A percentile compares a stretch with the other conserved stretches of the same genome.
Evolutionary conservation across 2,329 filamentous ascomycete species (phyloP).

Genomic region (Geosmithia flava): DNA sequence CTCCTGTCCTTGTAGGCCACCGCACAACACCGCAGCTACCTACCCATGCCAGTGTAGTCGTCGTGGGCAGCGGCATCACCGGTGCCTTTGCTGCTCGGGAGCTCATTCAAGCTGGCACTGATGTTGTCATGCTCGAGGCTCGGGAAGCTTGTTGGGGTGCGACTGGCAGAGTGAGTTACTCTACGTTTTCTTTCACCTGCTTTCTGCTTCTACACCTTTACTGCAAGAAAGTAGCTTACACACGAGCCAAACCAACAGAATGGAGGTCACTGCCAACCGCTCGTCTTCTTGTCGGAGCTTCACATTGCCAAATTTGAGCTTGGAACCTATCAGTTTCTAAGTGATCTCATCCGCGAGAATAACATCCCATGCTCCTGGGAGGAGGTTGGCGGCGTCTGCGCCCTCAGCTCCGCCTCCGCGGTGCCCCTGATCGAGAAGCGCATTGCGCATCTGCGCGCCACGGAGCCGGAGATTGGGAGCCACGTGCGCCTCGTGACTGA

Average conservation of each 20-base stretch:
- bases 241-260: slow-evolving; percentile 29
- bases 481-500: slow-evolving; percentile 27
- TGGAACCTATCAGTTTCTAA: slow-evolving; percentile 50
- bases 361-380: slow-evolving; percentile 60
- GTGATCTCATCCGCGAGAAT: slow-evolving; percentile 41
- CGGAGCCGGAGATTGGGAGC: slow-evolving; percentile 44
- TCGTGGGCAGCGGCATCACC: slow-evolving; percentile 67
- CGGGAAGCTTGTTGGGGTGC: slow-evolving; percentile 72
- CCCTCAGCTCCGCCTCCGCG: slow-evolving; percentile 43
- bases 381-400: slow-evolving; percentile 49
- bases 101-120: slow-evolving; percentile 34
- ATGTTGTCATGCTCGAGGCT: slow-evolving; percentile 64
- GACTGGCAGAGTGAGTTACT: slow-evolving; percentile 56
- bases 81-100: slow-evolving; percentile 60
- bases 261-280: slow-evolving; percentile 64
- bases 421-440: slow-evolving; percentile 37
- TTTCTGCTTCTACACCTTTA: not conserved
- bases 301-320: slow-evolving; percentile 62
- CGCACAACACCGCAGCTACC: slow-evolving; percentile 54
- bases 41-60: slow-evolving; percentile 49
- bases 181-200: not conserved
- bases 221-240: not conserved
- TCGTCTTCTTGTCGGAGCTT: slow-evolving; percentile 47
- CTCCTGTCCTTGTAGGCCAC: slow-evolving; percentile 51
- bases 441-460: slow-evolving; percentile 34